Percentiles rank a stretch among this genome's conserved stretches.
Evolutionary conservation across 2,329 filamentous ascomycete species (phyloP).

Genomic region (Lasiodiplodia sp.): DNA sequence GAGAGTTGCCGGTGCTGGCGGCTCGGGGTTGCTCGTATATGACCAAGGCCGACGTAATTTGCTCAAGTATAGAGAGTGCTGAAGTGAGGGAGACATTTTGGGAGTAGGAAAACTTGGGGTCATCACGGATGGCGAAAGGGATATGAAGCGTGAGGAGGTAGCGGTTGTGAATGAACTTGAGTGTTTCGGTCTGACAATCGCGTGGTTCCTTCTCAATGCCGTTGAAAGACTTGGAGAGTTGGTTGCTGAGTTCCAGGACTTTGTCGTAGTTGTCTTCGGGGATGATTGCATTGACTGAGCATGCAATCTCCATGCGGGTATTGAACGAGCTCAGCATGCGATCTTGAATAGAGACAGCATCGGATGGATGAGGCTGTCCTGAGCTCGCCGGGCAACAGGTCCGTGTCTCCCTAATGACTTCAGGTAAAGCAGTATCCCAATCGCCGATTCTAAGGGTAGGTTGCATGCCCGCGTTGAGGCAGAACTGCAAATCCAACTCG

Average conservation of each 20-base stretch:
- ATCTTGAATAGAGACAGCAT: slow-evolving; percentile 2
- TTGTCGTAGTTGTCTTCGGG: slow-evolving; percentile 21
- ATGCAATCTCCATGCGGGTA: slow-evolving; percentile 4
- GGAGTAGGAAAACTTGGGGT: slow-evolving; percentile 18
- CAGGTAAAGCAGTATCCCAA: slow-evolving; percentile 11
- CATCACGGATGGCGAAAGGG: slow-evolving; percentile 7
- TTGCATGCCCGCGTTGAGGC: slow-evolving; percentile 35
- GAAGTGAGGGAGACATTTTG: slow-evolving; percentile 19
- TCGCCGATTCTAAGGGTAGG: slow-evolving; percentile 14
- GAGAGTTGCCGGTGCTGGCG: neutral
- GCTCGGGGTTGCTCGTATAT: neutral
- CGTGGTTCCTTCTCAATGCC: neutral
- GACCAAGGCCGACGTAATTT: neutral
- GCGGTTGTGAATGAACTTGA: slow-evolving; percentile 13
- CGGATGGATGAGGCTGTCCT: neutral
- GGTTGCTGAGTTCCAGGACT: slow-evolving; percentile 11
- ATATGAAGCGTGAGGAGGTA: slow-evolving; percentile 21
- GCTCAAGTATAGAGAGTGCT: slow-evolving; percentile 15
- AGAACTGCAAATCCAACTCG: slow-evolving; percentile 49
- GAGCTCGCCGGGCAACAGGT: neutral
- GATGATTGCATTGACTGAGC: slow-evolving; percentile 14
- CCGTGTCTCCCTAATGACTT: neutral
- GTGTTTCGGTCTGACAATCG: slow-evolving; percentile 1
- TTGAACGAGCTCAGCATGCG: slow-evolving; percentile 15
- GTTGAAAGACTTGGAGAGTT: slow-evolving; percentile 6